phyloP scores from a whole-genome alignment of 2,329 filamentous ascomycete genomes.

The Lanzia echinophila region DNA sequence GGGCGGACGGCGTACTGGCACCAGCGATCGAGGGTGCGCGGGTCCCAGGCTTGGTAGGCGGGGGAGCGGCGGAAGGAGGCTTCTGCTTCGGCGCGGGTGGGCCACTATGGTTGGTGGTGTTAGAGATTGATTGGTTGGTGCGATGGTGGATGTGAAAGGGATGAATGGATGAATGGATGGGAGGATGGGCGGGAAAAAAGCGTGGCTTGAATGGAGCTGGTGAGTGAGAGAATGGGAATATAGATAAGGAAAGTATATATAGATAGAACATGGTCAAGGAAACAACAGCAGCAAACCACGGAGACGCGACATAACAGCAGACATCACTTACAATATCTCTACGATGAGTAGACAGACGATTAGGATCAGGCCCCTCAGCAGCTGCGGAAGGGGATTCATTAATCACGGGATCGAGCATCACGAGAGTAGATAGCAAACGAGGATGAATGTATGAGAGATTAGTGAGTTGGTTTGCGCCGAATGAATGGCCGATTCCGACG shows the following conservation, averaged over 20 bases:
- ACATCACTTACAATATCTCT: constrained; percentile 52
- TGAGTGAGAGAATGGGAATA: not conserved
- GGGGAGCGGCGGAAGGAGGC: constrained; percentile 58
- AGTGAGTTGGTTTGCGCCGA: constrained; percentile 69
- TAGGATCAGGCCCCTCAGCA: constrained; percentile 34
- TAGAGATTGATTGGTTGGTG: not conserved
- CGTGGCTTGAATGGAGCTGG: not conserved
- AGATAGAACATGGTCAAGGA: not conserved
- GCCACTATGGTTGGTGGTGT: constrained; percentile 48
- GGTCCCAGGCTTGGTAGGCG: constrained; percentile 81
- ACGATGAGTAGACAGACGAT: constrained; percentile 60
- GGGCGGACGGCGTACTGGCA: constrained; percentile 68
- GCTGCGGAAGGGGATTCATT: constrained; percentile 39
- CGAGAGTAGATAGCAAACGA: constrained; percentile 65
- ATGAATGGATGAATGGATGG: too few relatives aligned
- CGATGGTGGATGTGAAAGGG: not conserved
- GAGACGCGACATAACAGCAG: too few relatives aligned
- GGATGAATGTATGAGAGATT: constrained; percentile 73
- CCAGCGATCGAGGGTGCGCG: constrained; percentile 69
- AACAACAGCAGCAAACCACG: too few relatives aligned
- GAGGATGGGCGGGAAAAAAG: too few relatives aligned
- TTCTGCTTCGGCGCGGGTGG: constrained; percentile 62
- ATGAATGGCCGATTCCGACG: constrained; percentile 80
- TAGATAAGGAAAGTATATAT: not conserved
- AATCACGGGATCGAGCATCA: constrained; percentile 83